Percentiles rank a stretch among this genome's conserved stretches.
phyloP scores from a whole-genome alignment of 1,284 basidiomycete genomes.

The Coniferiporia weirii region DNA sequence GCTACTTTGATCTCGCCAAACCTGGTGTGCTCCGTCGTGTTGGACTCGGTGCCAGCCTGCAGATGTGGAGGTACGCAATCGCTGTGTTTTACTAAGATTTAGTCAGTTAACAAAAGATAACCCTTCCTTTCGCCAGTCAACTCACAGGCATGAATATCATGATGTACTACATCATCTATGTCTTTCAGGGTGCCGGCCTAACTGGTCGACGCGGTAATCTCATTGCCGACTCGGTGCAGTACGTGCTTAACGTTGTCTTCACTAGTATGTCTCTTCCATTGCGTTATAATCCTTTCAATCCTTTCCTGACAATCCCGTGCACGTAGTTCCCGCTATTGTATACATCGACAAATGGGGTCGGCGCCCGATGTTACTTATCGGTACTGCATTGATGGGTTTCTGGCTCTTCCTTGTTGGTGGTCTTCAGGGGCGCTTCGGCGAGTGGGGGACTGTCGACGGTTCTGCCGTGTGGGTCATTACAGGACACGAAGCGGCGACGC shows the following conservation, averaged over 20 bases:
- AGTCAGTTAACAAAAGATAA: slow-evolving; percentile 58
- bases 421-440: slow-evolving; percentile 61
- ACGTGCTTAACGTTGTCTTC: slow-evolving; percentile 68
- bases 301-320: too few relatives aligned
- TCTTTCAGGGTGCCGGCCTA: slow-evolving; percentile 72
- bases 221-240: slow-evolving; percentile 75
- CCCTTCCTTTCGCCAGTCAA: slow-evolving; percentile 21
- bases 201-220: slow-evolving; percentile 65
- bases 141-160: background rate
- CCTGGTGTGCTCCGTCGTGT: slow-evolving; percentile 54
- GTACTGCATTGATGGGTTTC: slow-evolving; percentile 66
- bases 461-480: slow-evolving; percentile 54
- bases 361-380: slow-evolving; percentile 66
- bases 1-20: slow-evolving; percentile 63
- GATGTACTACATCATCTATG: slow-evolving; percentile 35
- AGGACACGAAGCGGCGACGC: slow-evolving; percentile 42
- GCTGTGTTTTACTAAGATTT: slow-evolving; percentile 33
- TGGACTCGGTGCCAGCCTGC: slow-evolving; percentile 48
- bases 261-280: slow-evolving; percentile 32
- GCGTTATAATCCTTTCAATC: too few relatives aligned
- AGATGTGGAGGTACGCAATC: slow-evolving; percentile 59
- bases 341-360: slow-evolving; percentile 78
- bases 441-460: slow-evolving; percentile 47
- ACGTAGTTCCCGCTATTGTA: slow-evolving; percentile 59
- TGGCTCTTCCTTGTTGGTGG: slow-evolving; percentile 75